Evolutionary conservation across 345 rosid genomes (phyloP), one percentile per base, ranked within the genome.

Genomic region (Euphorbia peplus): DNA sequence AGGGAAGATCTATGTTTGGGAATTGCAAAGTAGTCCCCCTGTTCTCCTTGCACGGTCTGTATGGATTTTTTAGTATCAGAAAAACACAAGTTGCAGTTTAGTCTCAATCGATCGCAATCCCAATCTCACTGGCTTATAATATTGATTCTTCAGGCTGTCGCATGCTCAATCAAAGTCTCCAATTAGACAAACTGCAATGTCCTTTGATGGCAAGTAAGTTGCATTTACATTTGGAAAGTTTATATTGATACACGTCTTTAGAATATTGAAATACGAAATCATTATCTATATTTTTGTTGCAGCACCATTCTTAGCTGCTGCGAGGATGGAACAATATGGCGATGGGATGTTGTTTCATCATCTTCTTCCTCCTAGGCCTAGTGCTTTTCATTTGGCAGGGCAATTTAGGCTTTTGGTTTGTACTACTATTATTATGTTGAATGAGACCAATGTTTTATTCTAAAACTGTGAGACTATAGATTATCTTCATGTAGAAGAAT

Each of bases 1-100:
- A 75, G 97, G 99, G 76, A 91, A 95, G 81, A 88, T 95, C 28
- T 95, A 63, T 70, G 95, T 95, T 5, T 95, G 99, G 99, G 99
- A 95, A 78, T 70, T 95, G 76, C 93, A 82, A 75, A 88, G 83
- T 69, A 89, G 93, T 75, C 97, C 99, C 70, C 99, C 99, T n/a
- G 91, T 80, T 81, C 93, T 95, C 76, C 79, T 87, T 64, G 81
- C 97, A 63, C 81, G 84, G 99, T 95, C 4, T 47, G 6, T 39
- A 47, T 4, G 5, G 51, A 44, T 44, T 44, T 47, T 47, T 1
- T 4, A 47, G n/a, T 47, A 47, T 14, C 10, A 47, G 1, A 47
- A 47, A 13, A 47, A 13, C 4, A 11, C 14, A 47, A 47, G 10
- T 39, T 39, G 51, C 51, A 14, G 16, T 13, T 47, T 47, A 19